Evolutionary conservation across 176 grass and related monocot genomes (phyloP).

Genomic region (Alloteropsis semialata): DNA sequence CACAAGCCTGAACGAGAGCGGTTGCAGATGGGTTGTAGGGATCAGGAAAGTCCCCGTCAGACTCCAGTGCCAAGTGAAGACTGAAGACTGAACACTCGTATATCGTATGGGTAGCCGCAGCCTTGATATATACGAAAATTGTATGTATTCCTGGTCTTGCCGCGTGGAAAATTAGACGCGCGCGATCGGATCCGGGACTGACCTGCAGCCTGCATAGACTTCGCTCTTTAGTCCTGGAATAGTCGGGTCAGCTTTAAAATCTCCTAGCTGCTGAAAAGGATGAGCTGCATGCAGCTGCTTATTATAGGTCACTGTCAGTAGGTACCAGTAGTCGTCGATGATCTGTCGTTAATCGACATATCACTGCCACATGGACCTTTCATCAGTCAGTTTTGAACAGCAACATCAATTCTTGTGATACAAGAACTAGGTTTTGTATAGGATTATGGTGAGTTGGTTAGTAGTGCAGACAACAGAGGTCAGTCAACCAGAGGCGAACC

Average conservation of each 20-base stretch:
- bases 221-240: not conserved
- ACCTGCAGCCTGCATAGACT: not conserved
- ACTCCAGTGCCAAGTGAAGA: too few species aligned
- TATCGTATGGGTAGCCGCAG: not conserved
- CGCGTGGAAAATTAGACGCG: constrained; percentile 8
- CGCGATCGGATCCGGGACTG: not conserved
- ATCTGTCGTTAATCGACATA: not conserved
- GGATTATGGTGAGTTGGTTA: not conserved
- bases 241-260: not conserved
- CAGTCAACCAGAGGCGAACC: not conserved
- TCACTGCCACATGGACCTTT: not conserved
- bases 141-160: not conserved
- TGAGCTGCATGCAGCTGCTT: not conserved
- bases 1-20: not conserved
- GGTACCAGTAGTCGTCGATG: not conserved
- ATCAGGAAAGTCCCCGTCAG: not conserved
- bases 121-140: not conserved
- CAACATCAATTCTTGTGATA: not conserved
- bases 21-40: not conserved
- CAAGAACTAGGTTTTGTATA: not conserved
- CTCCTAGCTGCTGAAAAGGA: not conserved
- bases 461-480: not conserved
- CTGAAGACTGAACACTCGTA: not conserved
- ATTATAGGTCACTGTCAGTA: not conserved
- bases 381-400: not conserved